Conservation (phyloP, 768 basidiomycete species). For the Pholiota conissans region DNA sequence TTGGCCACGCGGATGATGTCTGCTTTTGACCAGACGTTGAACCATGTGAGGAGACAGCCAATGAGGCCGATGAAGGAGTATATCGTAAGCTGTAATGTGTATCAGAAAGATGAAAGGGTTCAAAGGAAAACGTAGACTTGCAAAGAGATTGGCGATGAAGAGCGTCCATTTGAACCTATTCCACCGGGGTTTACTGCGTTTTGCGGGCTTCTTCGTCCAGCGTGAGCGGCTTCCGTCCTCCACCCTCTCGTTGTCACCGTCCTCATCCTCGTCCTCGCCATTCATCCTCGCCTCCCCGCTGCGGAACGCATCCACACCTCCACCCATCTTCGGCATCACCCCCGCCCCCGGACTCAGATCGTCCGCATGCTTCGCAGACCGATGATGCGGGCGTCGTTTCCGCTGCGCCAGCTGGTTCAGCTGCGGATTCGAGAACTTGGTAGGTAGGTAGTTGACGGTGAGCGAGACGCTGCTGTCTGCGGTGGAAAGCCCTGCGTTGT, state of each 20-base stretch:
- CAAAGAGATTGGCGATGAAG: slow-evolving; percentile 61
- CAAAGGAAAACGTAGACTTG: slow-evolving; percentile 17
- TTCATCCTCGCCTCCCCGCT: slow-evolving; percentile 54
- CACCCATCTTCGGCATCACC: slow-evolving; percentile 60
- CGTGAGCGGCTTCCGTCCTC: slow-evolving; percentile 8
- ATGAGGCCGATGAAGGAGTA: slow-evolving; percentile 65
- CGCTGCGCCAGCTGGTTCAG: slow-evolving; percentile 3
- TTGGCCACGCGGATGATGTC: slow-evolving; percentile 73
- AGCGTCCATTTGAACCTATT: slow-evolving; percentile 84
- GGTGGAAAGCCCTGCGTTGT: not conserved
- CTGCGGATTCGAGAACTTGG: slow-evolving; percentile 25
- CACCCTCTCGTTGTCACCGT: slow-evolving; percentile 2
- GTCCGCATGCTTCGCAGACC: slow-evolving; percentile 19
- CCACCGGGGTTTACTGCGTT: slow-evolving; percentile 50
- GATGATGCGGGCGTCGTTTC: slow-evolving; percentile 18
- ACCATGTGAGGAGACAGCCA: slow-evolving; percentile 74
- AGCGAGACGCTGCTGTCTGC: slow-evolving; percentile 23
- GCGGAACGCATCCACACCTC: slow-evolving; percentile 70
- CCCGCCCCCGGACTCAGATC: slow-evolving; percentile 19
- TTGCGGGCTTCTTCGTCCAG: slow-evolving; percentile 5
- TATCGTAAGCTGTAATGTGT: slow-evolving; percentile 38
- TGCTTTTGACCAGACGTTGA: slow-evolving; percentile 66
- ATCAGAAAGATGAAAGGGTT: not conserved
- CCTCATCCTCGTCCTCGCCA: slow-evolving; percentile 27
- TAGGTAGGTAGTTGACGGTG: slow-evolving; percentile 27